These are phyloP conservation scores for Sclerotinia sclerotiorum DNA, from an alignment of 2,329 filamentous ascomycete genomes.

Conservation along the genomic window DNA sequence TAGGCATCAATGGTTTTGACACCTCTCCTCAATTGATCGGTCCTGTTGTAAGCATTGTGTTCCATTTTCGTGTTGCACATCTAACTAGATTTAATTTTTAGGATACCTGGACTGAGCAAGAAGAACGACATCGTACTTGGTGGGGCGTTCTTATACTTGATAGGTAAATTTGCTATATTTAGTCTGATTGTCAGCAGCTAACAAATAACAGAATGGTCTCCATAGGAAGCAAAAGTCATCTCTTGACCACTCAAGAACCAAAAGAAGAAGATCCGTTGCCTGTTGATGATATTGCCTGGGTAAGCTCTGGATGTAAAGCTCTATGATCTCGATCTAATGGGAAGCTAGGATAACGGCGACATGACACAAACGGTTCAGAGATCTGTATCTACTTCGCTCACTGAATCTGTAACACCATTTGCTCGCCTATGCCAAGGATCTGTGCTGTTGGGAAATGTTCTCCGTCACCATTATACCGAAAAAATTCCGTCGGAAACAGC, in stretches of 20 bases:
- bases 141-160: constrained; percentile 52
- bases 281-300: constrained; percentile 45
- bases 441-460: constrained; percentile 42
- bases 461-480: constrained; percentile 38
- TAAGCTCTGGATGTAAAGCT: constrained; percentile 28
- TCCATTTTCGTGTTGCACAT: not conserved
- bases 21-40: constrained; percentile 44
- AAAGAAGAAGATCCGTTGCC: constrained; percentile 33
- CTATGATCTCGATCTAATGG: constrained; percentile 16
- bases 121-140: constrained; percentile 50
- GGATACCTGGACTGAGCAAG: constrained; percentile 49
- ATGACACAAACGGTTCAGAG: constrained; percentile 37
- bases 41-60: constrained; percentile 37
- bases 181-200: constrained; percentile 13
- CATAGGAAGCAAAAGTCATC: constrained; percentile 36
- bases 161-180: constrained; percentile 34
- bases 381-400: constrained; percentile 43
- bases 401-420: constrained; percentile 50
- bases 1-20: constrained; percentile 46
- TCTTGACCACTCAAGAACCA: constrained; percentile 39
- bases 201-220: constrained; percentile 35
- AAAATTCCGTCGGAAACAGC: constrained; percentile 30
- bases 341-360: constrained; percentile 43
- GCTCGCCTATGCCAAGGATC: constrained; percentile 49
- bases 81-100: constrained; percentile 28